Evolutionary conservation across 768 basidiomycete species (phyloP).

Genomic region (Lactarius trivialis): DNA sequence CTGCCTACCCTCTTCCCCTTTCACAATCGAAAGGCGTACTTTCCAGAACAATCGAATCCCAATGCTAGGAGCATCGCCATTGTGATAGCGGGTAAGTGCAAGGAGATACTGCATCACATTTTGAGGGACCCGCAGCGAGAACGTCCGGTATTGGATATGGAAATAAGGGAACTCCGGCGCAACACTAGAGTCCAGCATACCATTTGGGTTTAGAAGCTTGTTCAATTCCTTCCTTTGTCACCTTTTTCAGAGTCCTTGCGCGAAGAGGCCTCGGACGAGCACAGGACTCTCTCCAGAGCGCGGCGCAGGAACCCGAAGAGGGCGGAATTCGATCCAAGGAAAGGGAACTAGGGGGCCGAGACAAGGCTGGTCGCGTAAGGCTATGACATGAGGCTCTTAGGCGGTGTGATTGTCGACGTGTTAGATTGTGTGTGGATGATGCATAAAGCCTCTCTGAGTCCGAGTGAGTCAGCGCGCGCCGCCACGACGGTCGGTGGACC

Average conservation of each 20-base stretch:
- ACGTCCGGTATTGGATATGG: neutral
- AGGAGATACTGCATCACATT: neutral
- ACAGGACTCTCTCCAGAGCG: neutral
- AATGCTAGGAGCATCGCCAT: neutral
- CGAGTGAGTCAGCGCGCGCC: no score
- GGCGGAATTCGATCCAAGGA: neutral
- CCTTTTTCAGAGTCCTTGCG: neutral
- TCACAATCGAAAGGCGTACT: neutral
- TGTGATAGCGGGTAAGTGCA: neutral
- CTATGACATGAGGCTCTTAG: neutral
- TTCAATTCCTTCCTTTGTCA: neutral
- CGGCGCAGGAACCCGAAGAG: neutral
- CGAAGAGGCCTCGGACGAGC: neutral
- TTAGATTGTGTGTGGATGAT: neutral
- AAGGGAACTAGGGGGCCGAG: neutral
- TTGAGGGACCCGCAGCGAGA: neutral
- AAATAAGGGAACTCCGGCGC: neutral
- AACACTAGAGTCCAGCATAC: neutral
- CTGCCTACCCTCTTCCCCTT: neutral
- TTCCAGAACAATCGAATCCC: neutral
- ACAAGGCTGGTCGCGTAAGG: neutral
- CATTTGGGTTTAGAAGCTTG: neutral
- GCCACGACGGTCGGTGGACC: no score
- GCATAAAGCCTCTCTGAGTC: no score
- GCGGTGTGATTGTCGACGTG: neutral